Evolutionary conservation across 2,329 filamentous ascomycete genomes (phyloP).

Genomic region (Fusarium fracticaudum): DNA sequence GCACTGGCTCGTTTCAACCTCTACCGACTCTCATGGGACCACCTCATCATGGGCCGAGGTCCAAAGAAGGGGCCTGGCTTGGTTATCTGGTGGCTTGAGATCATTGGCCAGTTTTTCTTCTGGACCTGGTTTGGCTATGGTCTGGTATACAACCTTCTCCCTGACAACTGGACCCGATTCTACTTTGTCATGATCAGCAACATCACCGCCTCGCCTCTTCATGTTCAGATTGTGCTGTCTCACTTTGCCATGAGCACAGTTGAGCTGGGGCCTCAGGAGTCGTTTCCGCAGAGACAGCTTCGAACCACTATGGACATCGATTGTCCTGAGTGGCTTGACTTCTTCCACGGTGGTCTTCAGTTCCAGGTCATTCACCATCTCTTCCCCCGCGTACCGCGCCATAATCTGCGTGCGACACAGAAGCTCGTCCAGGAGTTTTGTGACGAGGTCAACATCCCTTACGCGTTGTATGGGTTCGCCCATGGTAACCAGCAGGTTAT

Average conservation of each 20-base stretch:
- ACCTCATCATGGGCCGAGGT: slow-evolving; percentile 74
- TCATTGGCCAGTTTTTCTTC: slow-evolving; percentile 80
- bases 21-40: slow-evolving; percentile 83
- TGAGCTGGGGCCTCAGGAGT: slow-evolving; percentile 84
- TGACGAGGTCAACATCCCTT: slow-evolving; percentile 82
- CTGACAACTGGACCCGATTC: slow-evolving; percentile 74
- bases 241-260: slow-evolving; percentile 95
- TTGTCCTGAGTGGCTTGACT: slow-evolving; percentile 88
- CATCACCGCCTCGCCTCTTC: slow-evolving; percentile 81
- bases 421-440: slow-evolving; percentile 84
- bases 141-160: slow-evolving; percentile 78
- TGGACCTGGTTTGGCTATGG: slow-evolving; percentile 89
- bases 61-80: slow-evolving; percentile 79
- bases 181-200: slow-evolving; percentile 83
- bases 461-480: slow-evolving; percentile 85
- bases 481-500: slow-evolving; percentile 86
- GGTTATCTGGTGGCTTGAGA: slow-evolving; percentile 86
- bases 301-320: slow-evolving; percentile 95
- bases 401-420: slow-evolving; percentile 82
- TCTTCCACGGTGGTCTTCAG: slow-evolving; percentile 87
- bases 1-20: slow-evolving; percentile 87
- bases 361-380: slow-evolving; percentile 91
- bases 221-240: slow-evolving; percentile 89
- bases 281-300: slow-evolving; percentile 89
- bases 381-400: slow-evolving; percentile 83